Evolutionary conservation across 2,329 filamentous ascomycete species (phyloP), one percentile per base, ranked within the genome.

Genomic region (Exophiala phaeomuriformis): DNA sequence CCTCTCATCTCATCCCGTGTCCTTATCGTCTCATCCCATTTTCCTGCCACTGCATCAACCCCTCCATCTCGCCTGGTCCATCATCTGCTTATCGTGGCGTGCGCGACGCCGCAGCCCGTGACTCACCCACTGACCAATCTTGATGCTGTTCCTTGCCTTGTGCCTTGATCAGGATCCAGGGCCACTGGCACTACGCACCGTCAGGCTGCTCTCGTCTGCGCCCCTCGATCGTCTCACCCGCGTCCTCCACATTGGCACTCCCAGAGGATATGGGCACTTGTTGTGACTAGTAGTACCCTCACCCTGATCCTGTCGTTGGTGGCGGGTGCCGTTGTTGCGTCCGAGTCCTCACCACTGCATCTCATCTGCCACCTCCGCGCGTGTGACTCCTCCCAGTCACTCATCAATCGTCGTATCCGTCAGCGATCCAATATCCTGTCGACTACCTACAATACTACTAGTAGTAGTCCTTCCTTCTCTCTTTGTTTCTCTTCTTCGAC

Each of bases 71-170:
- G 12, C 4, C 39, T 27, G 19, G 19, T 19, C 19, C 19, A 19
- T 19, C 19, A 19, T 19, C 19, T 19, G 19, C 19, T 28, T 37
- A 10, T 50, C 40, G 39, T 50, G 30, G 48, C 40, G 48, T 50
- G 48, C 39, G 48, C 37, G 48, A 50, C 29, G 48, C 32, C 40
- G 48, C 37, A 6, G 32, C 28, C 19, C 12, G 40, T 53, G 33
- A 53, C 35, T 47, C 51, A 19, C 31, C 10, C 33, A 3, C 19
- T 29, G 35, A 27, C 53, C 53, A 56, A 56, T 56, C 53, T 35
- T 36, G 7, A 29, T 41, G 36, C 31, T 49, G 55, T 57, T 37
- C 47, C 55, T 53, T 32, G 42, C 43, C 51, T 12, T 47, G 44
- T 51, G 55, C 44, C 19, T 19, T 19, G 19, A 19, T 19, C 19